These are phyloP conservation scores for Chenopodium album DNA, from an alignment of 148 eudicot genomes.

Conservation along the genomic window DNA sequence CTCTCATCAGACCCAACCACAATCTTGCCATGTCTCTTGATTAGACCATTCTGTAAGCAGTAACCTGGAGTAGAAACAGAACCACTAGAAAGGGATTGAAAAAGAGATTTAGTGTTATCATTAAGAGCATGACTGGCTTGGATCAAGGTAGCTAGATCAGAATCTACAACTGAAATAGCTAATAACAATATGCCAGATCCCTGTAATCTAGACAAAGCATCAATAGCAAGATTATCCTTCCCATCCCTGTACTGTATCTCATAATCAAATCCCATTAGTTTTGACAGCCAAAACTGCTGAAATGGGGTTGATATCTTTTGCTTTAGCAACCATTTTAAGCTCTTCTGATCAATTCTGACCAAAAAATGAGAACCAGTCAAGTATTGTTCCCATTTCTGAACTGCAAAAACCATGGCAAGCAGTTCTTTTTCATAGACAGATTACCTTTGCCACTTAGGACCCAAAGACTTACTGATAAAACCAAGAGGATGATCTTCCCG, in stretches of 20 bases:
- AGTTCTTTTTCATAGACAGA: too few species aligned
- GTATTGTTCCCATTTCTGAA: too few species aligned
- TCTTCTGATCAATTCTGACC: too few species aligned
- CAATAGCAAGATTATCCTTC: not conserved
- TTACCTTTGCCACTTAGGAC: too few species aligned
- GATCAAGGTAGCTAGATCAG: not conserved
- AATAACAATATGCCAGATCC: not conserved
- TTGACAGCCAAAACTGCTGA: too few species aligned
- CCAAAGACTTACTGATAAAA: too few species aligned
- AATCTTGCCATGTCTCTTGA: not conserved
- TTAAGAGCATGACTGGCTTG: not conserved
- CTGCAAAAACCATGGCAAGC: too few species aligned
- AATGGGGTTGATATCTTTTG: too few species aligned
- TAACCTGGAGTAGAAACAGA: not conserved
- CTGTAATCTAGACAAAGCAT: not conserved
- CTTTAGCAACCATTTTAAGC: too few species aligned
- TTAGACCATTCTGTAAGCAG: not conserved
- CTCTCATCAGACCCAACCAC: not conserved
- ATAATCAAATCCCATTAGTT: not conserved
- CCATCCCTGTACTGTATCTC: not conserved
- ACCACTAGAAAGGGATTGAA: not conserved
- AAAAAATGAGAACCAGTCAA: too few species aligned
- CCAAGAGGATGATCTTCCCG: too few species aligned
- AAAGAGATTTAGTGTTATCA: not conserved
- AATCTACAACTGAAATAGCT: not conserved